Conservation (phyloP, 441 rosid species). For the Bruguiera hainesii region DNA sequence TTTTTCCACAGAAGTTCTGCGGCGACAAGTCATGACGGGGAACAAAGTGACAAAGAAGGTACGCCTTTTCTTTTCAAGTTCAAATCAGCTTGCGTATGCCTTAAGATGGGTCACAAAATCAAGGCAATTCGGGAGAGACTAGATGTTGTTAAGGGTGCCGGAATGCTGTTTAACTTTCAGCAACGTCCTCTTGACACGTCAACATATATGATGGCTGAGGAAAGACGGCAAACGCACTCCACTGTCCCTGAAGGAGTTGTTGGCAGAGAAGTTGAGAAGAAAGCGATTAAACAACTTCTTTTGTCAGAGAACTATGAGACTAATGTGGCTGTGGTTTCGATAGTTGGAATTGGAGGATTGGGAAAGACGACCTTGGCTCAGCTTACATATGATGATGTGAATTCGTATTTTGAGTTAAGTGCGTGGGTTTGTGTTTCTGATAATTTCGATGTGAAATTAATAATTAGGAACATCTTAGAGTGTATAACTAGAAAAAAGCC, state of each 20-base stretch:
- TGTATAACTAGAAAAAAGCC: neutral
- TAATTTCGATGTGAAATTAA: slow-evolving; percentile 19
- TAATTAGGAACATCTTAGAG: slow-evolving; percentile 17
- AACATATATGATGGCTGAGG: neutral
- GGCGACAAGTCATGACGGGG: neutral
- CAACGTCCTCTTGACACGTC: neutral
- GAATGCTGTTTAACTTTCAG: slow-evolving; percentile 4
- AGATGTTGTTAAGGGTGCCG: slow-evolving; percentile 15
- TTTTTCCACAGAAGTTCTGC: slow-evolving; percentile 12
- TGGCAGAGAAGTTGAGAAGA: slow-evolving; percentile 34
- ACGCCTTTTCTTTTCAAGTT: slow-evolving; percentile 3
- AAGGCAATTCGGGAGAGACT: slow-evolving; percentile 13
- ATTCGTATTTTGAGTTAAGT: slow-evolving; percentile 16
- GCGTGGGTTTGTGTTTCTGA: slow-evolving; percentile 33
- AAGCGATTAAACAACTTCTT: slow-evolving; percentile 17
- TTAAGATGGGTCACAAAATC: slow-evolving; percentile 14
- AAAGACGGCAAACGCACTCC: slow-evolving; percentile 26
- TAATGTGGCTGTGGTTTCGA: neutral
- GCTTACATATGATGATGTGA: slow-evolving; percentile 24
- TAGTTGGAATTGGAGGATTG: slow-evolving; percentile 35
- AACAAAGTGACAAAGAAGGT: slow-evolving; percentile 7
- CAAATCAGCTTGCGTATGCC: slow-evolving; percentile 9
- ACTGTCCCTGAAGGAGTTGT: slow-evolving; percentile 21
- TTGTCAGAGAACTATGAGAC: slow-evolving; percentile 7
- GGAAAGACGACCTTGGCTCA: slow-evolving; percentile 44